phyloP scores from a whole-genome alignment of 2,329 filamentous ascomycete genomes.

The Cercospora canescens region DNA sequence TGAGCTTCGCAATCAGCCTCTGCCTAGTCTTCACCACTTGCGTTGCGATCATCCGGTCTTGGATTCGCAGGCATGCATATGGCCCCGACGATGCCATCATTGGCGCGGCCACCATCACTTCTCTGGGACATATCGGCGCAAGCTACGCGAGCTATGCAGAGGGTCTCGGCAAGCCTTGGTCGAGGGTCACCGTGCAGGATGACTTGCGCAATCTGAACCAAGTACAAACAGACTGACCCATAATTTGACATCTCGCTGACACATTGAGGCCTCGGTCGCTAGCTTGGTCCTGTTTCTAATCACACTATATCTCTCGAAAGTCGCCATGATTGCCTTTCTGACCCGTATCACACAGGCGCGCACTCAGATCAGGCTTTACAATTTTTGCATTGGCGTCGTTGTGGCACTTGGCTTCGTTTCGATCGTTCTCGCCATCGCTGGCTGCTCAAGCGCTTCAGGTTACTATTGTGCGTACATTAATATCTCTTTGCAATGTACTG shows the following conservation, averaged over 20 bases:
- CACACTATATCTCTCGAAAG: slow-evolving; percentile 34
- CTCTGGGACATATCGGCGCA: slow-evolving; percentile 31
- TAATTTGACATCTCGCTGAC: slow-evolving; percentile 4
- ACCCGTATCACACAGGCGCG: slow-evolving; percentile 33
- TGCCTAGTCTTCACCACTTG: slow-evolving; percentile 34
- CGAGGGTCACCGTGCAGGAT: slow-evolving; percentile 16
- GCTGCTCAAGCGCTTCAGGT: slow-evolving; percentile 25
- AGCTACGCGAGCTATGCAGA: slow-evolving; percentile 31
- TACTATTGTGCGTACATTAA: slow-evolving; percentile 30
- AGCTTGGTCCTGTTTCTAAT: slow-evolving; percentile 33
- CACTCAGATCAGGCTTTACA: slow-evolving; percentile 29
- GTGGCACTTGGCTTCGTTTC: slow-evolving; percentile 32
- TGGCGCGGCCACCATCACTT: slow-evolving; percentile 30
- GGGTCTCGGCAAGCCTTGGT: slow-evolving; percentile 33
- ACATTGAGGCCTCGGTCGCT: slow-evolving; percentile 28
- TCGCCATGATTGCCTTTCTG: slow-evolving; percentile 36
- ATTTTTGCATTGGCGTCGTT: slow-evolving; percentile 27
- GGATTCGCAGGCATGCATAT: slow-evolving; percentile 33
- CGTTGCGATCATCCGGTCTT: slow-evolving; percentile 31
- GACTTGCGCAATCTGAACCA: slow-evolving; percentile 27
- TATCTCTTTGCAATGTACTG: background rate
- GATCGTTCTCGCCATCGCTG: slow-evolving; percentile 31
- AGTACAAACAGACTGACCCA: slow-evolving; percentile 19
- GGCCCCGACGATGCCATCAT: slow-evolving; percentile 34
- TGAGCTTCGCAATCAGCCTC: slow-evolving; percentile 35